Evolutionary conservation across 257 asterid species (phyloP).

Genomic region (Nicotiana tomentosiformis): DNA sequence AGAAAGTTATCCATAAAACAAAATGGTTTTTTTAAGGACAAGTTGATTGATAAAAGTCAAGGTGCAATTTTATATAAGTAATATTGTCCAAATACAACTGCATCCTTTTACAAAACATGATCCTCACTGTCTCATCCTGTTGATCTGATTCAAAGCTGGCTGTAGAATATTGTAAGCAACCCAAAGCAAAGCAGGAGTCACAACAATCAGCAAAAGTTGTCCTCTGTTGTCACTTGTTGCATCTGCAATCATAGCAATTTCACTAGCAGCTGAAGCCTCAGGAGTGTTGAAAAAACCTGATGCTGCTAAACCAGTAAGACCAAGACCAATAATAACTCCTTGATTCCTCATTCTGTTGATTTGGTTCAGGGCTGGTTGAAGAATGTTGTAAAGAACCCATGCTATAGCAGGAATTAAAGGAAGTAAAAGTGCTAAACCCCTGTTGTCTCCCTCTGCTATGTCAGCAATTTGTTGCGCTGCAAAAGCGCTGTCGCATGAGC

Average conservation of each 20-base stretch:
- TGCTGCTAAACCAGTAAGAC: slow-evolving; percentile 60
- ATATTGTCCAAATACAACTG: not conserved
- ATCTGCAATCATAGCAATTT: slow-evolving; percentile 45
- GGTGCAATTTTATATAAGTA: not conserved
- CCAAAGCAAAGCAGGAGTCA: slow-evolving; percentile 85
- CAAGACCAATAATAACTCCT: slow-evolving; percentile 64
- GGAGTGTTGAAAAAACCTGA: slow-evolving; percentile 42
- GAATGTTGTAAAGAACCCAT: slow-evolving; percentile 87
- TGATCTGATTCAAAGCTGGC: slow-evolving; percentile 93
- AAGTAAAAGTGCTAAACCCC: slow-evolving; percentile 68
- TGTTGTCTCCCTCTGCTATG: slow-evolving; percentile 82
- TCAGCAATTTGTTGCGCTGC: slow-evolving; percentile 90
- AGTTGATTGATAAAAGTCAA: not conserved
- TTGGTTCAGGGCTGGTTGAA: slow-evolving; percentile 86
- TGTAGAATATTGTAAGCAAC: slow-evolving; percentile 75
- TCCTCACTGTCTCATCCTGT: slow-evolving; percentile 58
- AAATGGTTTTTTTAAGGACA: not conserved
- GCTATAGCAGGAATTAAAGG: slow-evolving; percentile 73
- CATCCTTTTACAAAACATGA: slow-evolving; percentile 4
- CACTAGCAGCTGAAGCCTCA: slow-evolving; percentile 51
- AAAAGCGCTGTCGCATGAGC: slow-evolving; percentile 64
- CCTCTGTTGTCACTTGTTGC: slow-evolving; percentile 77
- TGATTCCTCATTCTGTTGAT: slow-evolving; percentile 68
- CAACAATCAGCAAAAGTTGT: slow-evolving; percentile 64
- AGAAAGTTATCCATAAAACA: no score